Evolutionary conservation across 305 asterid species (phyloP).

Genomic region (Solanum hybrid): DNA sequence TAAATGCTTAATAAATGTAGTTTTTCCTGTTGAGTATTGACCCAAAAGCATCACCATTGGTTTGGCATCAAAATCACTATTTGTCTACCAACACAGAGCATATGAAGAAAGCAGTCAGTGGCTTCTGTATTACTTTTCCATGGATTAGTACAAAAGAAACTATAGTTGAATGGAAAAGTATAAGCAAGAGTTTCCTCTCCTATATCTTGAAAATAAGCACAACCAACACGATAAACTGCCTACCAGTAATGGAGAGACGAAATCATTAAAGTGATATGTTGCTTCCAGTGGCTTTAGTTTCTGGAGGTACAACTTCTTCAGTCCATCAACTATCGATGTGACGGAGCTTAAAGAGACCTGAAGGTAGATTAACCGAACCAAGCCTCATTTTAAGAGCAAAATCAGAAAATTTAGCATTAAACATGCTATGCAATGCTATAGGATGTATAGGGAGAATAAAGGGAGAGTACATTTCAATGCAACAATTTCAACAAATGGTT

Average conservation of each 20-base stretch:
- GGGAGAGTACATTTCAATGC: not conserved
- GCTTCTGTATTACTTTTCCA: not conserved
- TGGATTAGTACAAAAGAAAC: not conserved
- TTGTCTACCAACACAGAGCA: constrained; percentile 42
- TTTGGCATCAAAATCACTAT: constrained; percentile 95
- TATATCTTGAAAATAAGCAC: not conserved
- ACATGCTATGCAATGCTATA: not conserved
- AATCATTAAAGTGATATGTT: constrained; percentile 76
- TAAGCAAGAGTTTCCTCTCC: not conserved
- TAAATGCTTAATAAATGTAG: constrained; percentile 90
- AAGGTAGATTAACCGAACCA: constrained; percentile 1
- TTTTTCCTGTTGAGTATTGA: constrained; percentile 94
- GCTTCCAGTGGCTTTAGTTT: constrained; percentile 80
- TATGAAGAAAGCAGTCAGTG: not conserved
- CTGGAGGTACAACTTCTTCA: constrained; percentile 81
- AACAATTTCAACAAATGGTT: not conserved
- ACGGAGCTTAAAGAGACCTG: constrained; percentile 75
- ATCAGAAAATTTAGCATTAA: not conserved
- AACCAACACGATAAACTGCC: constrained; percentile 6
- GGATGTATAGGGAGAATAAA: not conserved
- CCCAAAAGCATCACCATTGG: constrained; percentile 99
- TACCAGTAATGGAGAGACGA: constrained; percentile 85
- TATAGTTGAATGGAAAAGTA: not conserved
- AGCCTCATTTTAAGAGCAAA: not conserved
- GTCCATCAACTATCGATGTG: constrained; percentile 84